Evolutionary conservation across 2,329 filamentous ascomycete species (phyloP).

Genomic region (Fusarium torulosum): DNA sequence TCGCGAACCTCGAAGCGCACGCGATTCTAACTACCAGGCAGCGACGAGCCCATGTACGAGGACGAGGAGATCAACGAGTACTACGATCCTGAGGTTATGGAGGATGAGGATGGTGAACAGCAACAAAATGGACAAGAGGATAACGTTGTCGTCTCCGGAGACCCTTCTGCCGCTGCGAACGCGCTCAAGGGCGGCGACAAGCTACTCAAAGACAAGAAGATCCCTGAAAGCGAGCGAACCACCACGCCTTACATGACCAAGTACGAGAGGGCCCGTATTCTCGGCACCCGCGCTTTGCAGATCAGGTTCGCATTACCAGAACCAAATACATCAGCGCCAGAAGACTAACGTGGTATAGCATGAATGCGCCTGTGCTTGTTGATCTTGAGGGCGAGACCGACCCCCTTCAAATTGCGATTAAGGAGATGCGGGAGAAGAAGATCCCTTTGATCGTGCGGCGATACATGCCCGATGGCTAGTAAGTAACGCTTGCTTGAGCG

Average conservation of each 20-base stretch:
- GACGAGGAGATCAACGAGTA: conserved; percentile 74
- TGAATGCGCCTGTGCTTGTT: conserved; percentile 97
- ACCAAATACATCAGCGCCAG: conserved; percentile 1
- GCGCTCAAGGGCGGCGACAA: conserved; percentile 66
- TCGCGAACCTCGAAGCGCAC: conserved; percentile 11
- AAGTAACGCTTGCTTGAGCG: conserved; percentile 57
- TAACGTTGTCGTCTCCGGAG: conserved; percentile 71
- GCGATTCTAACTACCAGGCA: conserved; percentile 54
- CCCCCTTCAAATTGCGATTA: conserved; percentile 95
- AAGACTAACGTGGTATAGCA: conserved; percentile 66
- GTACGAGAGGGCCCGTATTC: conserved; percentile 93
- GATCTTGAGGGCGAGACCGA: conserved; percentile 98
- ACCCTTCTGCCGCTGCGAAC: conserved; percentile 70
- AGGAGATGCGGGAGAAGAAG: conserved; percentile 98
- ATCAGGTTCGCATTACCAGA: conserved; percentile 76
- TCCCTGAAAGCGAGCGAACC: conserved; percentile 85
- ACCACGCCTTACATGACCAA: conserved; percentile 99
- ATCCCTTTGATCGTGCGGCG: conserved; percentile 94
- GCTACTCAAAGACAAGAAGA: conserved; percentile 83
- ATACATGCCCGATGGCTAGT: conserved; percentile 97
- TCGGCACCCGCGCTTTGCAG: conserved; percentile 93
- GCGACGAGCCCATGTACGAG: conserved; percentile 78
- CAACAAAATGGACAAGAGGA: conserved; percentile 68
- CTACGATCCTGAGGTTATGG: conserved; percentile 68
- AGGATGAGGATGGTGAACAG: conserved; percentile 64